A percentile compares a stretch with the other conserved stretches of the same genome.
phyloP scores from a whole-genome alignment of 116 monocot species.

The Cymodocea nodosa region DNA sequence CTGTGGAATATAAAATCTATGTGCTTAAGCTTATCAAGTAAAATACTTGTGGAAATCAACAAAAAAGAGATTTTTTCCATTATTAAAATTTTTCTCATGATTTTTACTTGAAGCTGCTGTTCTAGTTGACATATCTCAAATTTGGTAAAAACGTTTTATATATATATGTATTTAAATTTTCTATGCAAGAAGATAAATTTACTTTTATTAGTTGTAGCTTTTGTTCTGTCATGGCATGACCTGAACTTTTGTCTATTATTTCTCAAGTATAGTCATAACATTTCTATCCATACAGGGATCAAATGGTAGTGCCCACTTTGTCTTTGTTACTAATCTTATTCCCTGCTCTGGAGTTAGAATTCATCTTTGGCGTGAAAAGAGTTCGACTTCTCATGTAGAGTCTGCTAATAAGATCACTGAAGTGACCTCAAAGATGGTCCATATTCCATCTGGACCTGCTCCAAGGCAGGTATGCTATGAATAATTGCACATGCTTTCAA shows the following conservation, averaged over 20 bases:
- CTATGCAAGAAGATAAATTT: no score
- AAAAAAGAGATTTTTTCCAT: background rate
- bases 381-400: constrained; percentile 14
- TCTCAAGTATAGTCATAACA: background rate
- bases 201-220: no score
- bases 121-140: no score
- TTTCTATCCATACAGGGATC: constrained; percentile 45
- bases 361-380: constrained; percentile 87
- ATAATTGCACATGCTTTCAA: background rate
- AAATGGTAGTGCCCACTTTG: constrained; percentile 64
- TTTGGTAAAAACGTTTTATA: no score
- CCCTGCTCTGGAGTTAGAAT: constrained; percentile 92
- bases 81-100: background rate
- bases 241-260: background rate
- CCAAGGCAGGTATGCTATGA: constrained; percentile 65
- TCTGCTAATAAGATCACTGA: constrained; percentile 48
- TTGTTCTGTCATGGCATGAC: background rate
- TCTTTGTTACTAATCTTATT: constrained; percentile 91
- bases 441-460: constrained; percentile 83
- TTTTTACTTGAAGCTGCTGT: no score
- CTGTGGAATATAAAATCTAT: no score
- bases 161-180: background rate
- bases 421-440: constrained; percentile 84
- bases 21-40: no score
- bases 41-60: no score